These are phyloP conservation scores for Pseudogymnoascus sp. DNA, from an alignment of 2,329 filamentous ascomycete genomes.

Conservation along the genomic window DNA sequence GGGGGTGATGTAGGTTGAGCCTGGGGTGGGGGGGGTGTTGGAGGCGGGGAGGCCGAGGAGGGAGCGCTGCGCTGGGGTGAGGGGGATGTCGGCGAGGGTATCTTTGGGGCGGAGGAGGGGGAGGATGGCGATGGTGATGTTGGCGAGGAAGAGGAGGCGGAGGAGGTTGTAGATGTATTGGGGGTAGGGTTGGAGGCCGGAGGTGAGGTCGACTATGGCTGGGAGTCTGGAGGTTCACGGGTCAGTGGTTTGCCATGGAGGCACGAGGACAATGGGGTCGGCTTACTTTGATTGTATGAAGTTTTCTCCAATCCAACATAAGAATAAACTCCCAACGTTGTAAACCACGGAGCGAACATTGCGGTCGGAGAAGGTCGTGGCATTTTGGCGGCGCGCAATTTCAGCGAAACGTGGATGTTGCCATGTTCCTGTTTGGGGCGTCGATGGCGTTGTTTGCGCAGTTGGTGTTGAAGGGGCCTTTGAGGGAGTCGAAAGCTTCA, in stretches of 20 bases:
- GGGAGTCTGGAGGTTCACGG: conserved; percentile 20
- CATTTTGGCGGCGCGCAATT: conserved; percentile 72
- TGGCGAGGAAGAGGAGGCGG: conserved; percentile 55
- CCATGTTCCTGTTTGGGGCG: conserved; percentile 62
- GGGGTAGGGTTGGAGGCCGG: conserved; percentile 19
- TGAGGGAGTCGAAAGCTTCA: conserved; percentile 5
- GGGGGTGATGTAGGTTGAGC: conserved; percentile 71
- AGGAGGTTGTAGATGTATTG: conserved; percentile 34
- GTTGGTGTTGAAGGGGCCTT: conserved; percentile 27
- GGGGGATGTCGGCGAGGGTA: conserved; percentile 76
- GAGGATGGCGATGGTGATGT: conserved; percentile 60
- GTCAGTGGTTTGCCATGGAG: neutral
- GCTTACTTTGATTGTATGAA: conserved; percentile 30
- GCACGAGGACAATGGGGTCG: conserved; percentile 4
- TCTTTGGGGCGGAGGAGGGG: conserved; percentile 68
- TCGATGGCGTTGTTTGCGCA: conserved; percentile 17
- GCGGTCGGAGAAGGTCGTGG: conserved; percentile 67
- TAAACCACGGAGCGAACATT: conserved; percentile 63
- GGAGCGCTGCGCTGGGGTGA: conserved; percentile 80
- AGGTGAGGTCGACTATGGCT: conserved; percentile 17
- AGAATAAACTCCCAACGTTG: conserved; percentile 51
- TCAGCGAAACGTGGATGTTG: conserved; percentile 82
- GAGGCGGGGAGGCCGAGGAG: conserved; percentile 72
- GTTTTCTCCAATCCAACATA: conserved; percentile 37
- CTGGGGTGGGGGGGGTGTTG: conserved; percentile 53